phyloP scores from a whole-genome alignment of 2,329 filamentous ascomycete species.

The Epichloe glyceriae region DNA sequence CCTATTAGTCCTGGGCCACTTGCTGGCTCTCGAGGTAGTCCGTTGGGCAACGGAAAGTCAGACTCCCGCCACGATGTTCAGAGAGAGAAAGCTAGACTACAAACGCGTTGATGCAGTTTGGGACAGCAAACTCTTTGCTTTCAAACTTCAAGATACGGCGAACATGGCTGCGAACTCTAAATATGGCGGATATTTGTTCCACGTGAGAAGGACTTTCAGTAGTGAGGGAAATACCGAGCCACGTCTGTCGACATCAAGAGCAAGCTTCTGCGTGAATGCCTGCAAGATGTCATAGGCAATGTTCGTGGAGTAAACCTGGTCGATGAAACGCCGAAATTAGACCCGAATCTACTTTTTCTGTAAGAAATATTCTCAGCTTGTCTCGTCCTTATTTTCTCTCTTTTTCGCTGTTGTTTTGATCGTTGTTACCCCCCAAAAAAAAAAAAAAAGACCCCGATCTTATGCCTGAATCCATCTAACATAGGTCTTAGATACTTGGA shows the following conservation, averaged over 20 bases:
- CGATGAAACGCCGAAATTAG: conserved; percentile 61
- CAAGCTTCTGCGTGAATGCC: conserved; percentile 57
- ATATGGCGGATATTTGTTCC: conserved; percentile 72
- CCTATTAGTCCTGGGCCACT: neutral
- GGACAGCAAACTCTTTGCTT: conserved; percentile 36
- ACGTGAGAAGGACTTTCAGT: conserved; percentile 70
- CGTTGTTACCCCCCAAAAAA: neutral
- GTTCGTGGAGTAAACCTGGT: conserved; percentile 55
- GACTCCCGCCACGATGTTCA: neutral
- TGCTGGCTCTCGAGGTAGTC: neutral
- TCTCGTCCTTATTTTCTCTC: neutral
- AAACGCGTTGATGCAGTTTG: conserved; percentile 43
- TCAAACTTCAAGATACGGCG: conserved; percentile 41
- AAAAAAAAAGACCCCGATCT: no score
- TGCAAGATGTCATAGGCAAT: conserved; percentile 25
- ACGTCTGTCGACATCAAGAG: conserved; percentile 79
- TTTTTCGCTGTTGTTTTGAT: neutral
- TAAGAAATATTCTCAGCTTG: conserved; percentile 18
- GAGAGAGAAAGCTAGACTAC: conserved; percentile 24
- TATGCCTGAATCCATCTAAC: neutral
- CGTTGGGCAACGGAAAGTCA: neutral
- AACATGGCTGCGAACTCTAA: conserved; percentile 33
- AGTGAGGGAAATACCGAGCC: conserved; percentile 63
- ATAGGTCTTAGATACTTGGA: conserved; percentile 47
- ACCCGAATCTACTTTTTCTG: conserved; percentile 59